Percentiles rank a stretch among this genome's conserved stretches.
Evolutionary conservation across 257 asterid genomes (phyloP).

Genomic region (Solanum ossicruentum): DNA sequence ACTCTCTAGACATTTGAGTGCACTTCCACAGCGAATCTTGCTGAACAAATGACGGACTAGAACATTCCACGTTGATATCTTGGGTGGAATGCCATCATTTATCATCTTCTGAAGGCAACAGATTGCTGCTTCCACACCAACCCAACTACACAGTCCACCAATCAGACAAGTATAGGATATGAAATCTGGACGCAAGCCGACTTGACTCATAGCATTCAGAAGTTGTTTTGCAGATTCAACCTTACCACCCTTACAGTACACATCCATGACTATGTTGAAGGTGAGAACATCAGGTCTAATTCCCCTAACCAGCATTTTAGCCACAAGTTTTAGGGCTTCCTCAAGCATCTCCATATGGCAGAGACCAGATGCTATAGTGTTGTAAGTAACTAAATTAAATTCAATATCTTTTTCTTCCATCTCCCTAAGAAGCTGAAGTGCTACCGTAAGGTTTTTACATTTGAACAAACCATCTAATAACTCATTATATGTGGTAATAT

Average conservation of each 20-base stretch:
- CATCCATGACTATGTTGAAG: constrained; percentile 44
- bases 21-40: constrained; percentile 28
- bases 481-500: constrained; percentile 51
- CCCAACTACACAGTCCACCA: constrained; percentile 29
- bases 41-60: constrained; percentile 45
- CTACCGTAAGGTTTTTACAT: constrained; percentile 12
- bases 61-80: constrained; percentile 48
- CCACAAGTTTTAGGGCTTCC: constrained; percentile 35
- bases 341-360: constrained; percentile 32
- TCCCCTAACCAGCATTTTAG: constrained; percentile 53
- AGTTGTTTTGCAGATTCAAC: constrained; percentile 31
- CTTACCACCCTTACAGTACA: constrained; percentile 39
- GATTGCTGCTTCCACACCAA: constrained; percentile 34
- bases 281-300: constrained; percentile 44
- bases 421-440: constrained; percentile 34
- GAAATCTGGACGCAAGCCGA: constrained; percentile 40
- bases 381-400: constrained; percentile 50
- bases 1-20: constrained; percentile 22
- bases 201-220: constrained; percentile 29
- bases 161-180: constrained; percentile 50
- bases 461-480: constrained; percentile 49
- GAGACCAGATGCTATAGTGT: constrained; percentile 47
- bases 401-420: constrained; percentile 46
- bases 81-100: constrained; percentile 50
- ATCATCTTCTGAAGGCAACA: constrained; percentile 45